Base-by-base conservation (phyloP, 176 grass and related monocot species). In the Musa beccarii region DNA sequence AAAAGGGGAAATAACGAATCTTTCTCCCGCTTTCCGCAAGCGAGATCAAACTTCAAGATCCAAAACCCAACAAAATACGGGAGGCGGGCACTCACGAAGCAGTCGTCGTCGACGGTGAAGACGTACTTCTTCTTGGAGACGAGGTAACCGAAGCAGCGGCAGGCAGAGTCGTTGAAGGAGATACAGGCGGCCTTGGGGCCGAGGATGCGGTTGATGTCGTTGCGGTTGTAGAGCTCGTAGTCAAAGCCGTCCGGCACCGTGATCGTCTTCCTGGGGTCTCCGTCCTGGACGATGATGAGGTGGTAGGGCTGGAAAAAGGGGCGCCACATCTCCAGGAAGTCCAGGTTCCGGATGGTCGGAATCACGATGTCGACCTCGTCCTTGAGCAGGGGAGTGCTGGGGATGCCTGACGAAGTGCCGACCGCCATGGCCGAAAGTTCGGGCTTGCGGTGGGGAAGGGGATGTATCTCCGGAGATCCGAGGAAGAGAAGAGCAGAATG, bases 141-240 rank as follows among this genome's bases (percentile, higher is more conserved):
- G 25, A 72, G 54, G 68, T 63, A 72, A 11, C 55, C 68, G 29
- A 80, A 80, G 67, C 28, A 63, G 54, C 78, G 89, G 85, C 93
- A 96, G 0, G 93, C 85, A 0, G 93, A 96, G 79, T 96, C 93
- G 85, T 92, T 92, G 93, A 96, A 96, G 81, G 89, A 92, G 89
- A 96, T 92, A 81, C 89, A 92, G 34, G 87, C 82, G 0, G 93
- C 87, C 87, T 90, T 96, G 65, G 89, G 89, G 25, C 93, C 93
- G 74, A 96, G 89, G 79, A 96, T 96, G 70, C 93, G 87, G 79
- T 92, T 92, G 93, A 92, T 96, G 89, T 96, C 93, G 79, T 96
- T 96, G 70, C 93, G 85, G 87, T 96, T 92, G 87, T 96, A 92
- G 75, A 96, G 87, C 83, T 96, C 93, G 86, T 90, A 96, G 81